phyloP scores from a whole-genome alignment of 345 rosid genomes.

The Lagerstroemia speciosa region DNA sequence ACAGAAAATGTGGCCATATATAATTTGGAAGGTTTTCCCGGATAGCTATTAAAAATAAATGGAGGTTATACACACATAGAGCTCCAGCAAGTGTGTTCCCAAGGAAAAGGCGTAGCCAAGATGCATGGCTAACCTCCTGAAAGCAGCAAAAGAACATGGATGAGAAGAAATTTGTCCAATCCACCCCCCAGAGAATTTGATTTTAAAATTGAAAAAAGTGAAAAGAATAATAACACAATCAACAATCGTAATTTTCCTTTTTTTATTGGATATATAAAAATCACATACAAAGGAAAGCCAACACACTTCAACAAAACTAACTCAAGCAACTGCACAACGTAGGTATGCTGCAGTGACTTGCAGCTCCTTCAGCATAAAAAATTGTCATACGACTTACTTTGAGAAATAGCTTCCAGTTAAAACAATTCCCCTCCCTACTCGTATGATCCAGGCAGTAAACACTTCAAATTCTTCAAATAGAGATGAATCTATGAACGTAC shows the following conservation, averaged over 20 bases:
- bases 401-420: neutral
- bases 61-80: too few relatives aligned
- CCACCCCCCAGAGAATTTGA: neutral
- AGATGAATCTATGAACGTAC: neutral
- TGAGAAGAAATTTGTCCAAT: neutral
- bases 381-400: neutral
- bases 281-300: too few relatives aligned
- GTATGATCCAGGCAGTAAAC: neutral
- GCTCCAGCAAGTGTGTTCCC: neutral
- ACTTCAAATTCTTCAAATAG: neutral
- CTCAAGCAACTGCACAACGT: too few relatives aligned
- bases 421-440: neutral
- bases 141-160: neutral
- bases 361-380: neutral
- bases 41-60: too few relatives aligned
- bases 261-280: too few relatives aligned
- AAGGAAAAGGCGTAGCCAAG: neutral
- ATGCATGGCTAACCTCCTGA: neutral
- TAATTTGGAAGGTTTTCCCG: too few relatives aligned
- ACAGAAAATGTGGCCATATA: neutral
- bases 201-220: too few relatives aligned
- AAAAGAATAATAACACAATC: neutral
- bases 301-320: too few relatives aligned
- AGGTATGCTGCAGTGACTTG: neutral
- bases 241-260: too few relatives aligned